Conservation (phyloP, 257 asterid genomes). For the Scutellaria minor region DNA sequence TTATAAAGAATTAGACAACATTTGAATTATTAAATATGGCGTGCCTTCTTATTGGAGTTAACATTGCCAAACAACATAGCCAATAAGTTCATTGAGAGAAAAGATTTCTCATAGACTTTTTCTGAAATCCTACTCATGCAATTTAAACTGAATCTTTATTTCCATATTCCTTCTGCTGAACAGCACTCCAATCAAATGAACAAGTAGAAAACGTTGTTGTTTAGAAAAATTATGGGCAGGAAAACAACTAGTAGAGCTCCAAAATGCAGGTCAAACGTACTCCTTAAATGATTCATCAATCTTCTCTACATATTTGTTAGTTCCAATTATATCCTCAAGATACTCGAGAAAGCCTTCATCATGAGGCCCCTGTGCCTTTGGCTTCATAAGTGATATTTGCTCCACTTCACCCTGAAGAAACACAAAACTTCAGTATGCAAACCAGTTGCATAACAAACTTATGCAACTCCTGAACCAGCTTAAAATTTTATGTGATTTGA, state of each 20-base stretch:
- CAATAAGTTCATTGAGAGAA: constrained; percentile 2
- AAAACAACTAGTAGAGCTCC: constrained; percentile 14
- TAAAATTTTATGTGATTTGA: constrained; percentile 8
- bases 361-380: constrained; percentile 97
- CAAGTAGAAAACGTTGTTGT: not conserved
- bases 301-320: constrained; percentile 91
- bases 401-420: constrained; percentile 96
- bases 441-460: constrained; percentile 18
- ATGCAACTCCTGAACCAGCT: not conserved
- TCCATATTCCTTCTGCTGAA: constrained; percentile 18
- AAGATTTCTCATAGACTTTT: not conserved
- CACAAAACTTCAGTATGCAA: constrained; percentile 12
- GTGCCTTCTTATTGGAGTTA: not conserved
- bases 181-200: constrained; percentile 5
- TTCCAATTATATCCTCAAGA: constrained; percentile 97
- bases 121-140: not conserved
- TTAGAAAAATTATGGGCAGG: constrained; percentile 4
- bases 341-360: constrained; percentile 99
- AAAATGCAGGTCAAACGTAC: constrained; percentile 54
- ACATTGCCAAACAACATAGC: constrained; percentile 9
- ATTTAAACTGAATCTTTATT: constrained; percentile 1
- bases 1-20: constrained; percentile 15
- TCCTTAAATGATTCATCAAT: constrained; percentile 89
- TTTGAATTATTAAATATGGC: not conserved
- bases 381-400: constrained; percentile 97